Conservation (phyloP, 148 eudicot genomes). For the Spergularia marina region DNA sequence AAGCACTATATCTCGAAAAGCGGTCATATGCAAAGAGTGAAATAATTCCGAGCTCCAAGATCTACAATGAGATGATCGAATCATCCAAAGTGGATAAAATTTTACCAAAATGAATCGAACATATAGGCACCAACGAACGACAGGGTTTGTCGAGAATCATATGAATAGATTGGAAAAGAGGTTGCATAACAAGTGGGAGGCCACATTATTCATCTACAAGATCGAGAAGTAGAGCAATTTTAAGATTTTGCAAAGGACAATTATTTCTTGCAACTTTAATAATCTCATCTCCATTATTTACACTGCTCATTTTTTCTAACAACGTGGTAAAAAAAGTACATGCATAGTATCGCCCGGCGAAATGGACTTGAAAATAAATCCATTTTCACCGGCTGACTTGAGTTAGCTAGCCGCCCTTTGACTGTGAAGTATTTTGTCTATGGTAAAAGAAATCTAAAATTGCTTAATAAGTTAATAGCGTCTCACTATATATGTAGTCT, state of each 20-base stretch:
- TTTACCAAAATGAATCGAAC: not conserved
- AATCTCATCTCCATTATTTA: not conserved
- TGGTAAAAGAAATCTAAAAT: too few species aligned
- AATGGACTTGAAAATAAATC: too few species aligned
- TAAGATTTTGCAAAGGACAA: conserved; percentile 1
- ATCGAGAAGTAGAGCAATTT: not conserved
- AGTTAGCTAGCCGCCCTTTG: too few species aligned
- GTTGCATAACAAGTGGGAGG: not conserved
- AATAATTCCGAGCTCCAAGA: not conserved
- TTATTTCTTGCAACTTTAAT: not conserved
- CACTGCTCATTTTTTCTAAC: too few species aligned
- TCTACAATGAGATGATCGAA: not conserved
- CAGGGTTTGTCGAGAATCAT: not conserved
- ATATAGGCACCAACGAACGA: not conserved
- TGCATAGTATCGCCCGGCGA: too few species aligned
- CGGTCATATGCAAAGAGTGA: not conserved
- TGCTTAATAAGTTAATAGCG: too few species aligned
- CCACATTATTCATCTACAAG: not conserved
- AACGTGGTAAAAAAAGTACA: too few species aligned
- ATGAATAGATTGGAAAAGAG: not conserved
- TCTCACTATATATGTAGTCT: too few species aligned
- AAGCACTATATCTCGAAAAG: too few species aligned
- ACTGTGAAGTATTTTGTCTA: too few species aligned
- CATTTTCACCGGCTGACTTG: too few species aligned
- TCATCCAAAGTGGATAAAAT: not conserved